Conservation (phyloP, 2,329 filamentous ascomycete genomes). For the Sporothrix humicola region DNA sequence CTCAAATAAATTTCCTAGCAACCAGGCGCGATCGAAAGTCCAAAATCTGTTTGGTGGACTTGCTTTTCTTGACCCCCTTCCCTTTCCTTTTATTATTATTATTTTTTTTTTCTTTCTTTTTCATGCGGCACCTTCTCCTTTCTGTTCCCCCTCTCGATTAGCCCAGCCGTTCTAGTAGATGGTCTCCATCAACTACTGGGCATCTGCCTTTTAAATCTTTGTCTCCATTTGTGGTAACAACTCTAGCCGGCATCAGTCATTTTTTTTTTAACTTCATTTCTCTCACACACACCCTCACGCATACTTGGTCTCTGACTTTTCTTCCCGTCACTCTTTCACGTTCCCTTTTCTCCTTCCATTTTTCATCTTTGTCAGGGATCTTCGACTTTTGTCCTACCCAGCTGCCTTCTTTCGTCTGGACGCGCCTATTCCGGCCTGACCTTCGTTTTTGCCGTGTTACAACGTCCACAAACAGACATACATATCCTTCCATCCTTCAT, state of each 20-base stretch:
- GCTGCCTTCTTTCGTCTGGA: slow-evolving; percentile 26
- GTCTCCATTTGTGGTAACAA: background rate
- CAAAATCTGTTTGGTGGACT: background rate
- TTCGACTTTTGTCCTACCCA: slow-evolving; percentile 16
- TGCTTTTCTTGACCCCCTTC: background rate
- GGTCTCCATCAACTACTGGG: background rate
- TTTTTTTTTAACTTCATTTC: background rate
- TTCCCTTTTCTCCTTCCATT: background rate
- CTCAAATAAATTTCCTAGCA: background rate
- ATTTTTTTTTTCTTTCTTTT: too few species aligned
- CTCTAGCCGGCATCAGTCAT: background rate
- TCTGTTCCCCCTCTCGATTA: background rate
- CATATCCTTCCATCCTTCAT: background rate
- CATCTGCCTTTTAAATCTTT: background rate
- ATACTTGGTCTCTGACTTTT: background rate
- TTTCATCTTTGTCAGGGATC: background rate
- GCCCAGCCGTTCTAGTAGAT: background rate
- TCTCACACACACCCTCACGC: background rate
- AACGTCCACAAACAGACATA: background rate
- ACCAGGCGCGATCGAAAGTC: background rate
- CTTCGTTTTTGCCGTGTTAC: slow-evolving; percentile 23
- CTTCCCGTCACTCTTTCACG: background rate
- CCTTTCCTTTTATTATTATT: background rate
- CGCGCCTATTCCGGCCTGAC: slow-evolving; percentile 11
- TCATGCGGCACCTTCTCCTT: too few species aligned